Evolutionary conservation across 768 basidiomycete species (phyloP), one percentile per base, ranked within the genome.

Genomic region (Hericium erinaceus): DNA sequence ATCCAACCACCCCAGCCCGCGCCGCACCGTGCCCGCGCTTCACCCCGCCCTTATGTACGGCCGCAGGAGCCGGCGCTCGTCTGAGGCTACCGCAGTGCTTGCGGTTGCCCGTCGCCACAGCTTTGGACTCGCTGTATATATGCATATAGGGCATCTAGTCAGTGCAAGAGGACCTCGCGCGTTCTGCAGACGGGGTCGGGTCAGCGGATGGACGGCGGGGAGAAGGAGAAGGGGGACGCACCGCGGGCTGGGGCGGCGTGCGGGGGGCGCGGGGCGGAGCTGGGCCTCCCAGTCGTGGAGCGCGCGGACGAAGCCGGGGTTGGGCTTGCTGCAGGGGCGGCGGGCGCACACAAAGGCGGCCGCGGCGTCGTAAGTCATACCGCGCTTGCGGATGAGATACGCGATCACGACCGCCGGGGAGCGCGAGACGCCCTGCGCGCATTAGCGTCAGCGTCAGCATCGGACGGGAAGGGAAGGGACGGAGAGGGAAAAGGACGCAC

Each of bases 391-490:
- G 63, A 91, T 91, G 65, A 91, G 83, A 72, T 88, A 91, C 48
- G 88, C 88, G 59, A 91, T 87, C 57, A 89, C 82, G 64, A 91
- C 79, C 7, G 88, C 80, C 13, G 86, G 77, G 52, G 82, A 84
- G 61, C 88, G 82, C n/a, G 88, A 90, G 54, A 91, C 76, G 61
- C 88, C 88, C 87, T 89, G 66, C 37, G n/a, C 22, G 22, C n/a
- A n/a, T n/a, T n/a, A n/a, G 22, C 22, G 2, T 22, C 22, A 22
- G 22, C 22, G 22, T n/a, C n/a, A n/a, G n/a, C n/a, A n/a, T n/a
- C n/a, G n/a, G 22, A 22, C 22, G 22, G 2, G 22, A 18, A 39
- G 54, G 56, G 7, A 49, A 54, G 18, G 8, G 16, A n/a, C n/a
- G n/a, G 38, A 38, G 38, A 39, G 24, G 65, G 51, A 16, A 39